Conservation (phyloP, 805 yeast species). For the Tetrapisispora pingtungensis region DNA sequence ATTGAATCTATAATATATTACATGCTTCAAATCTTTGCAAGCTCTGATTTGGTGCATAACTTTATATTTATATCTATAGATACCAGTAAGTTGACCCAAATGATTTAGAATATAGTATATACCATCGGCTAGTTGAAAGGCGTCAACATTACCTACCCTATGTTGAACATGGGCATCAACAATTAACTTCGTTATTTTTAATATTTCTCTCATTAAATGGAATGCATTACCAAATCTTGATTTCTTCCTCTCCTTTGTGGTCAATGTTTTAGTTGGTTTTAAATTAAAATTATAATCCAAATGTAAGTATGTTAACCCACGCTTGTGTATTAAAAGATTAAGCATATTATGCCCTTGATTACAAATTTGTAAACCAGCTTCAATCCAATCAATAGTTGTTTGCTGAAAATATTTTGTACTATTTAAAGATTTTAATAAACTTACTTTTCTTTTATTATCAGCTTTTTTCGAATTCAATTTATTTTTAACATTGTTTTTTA, state of each 20-base stretch:
- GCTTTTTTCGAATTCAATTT: conserved; percentile 45
- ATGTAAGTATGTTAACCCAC: conserved; percentile 86
- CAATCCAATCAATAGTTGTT: conserved; percentile 95
- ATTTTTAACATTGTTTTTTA: conserved; percentile 65
- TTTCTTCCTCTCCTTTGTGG: conserved; percentile 92
- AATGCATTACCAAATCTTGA: conserved; percentile 95
- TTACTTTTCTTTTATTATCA: conserved; percentile 40
- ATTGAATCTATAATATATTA: conserved; percentile 79
- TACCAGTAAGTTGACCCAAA: conserved; percentile 91
- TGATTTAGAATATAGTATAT: conserved; percentile 83
- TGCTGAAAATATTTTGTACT: conserved; percentile 83
- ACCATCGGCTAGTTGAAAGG: conserved; percentile 93
- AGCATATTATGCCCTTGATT: conserved; percentile 92
- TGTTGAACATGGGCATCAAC: conserved; percentile 93
- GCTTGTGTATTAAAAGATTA: conserved; percentile 76
- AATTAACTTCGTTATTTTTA: conserved; percentile 70
- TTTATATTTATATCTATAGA: conserved; percentile 90
- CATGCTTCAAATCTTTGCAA: conserved; percentile 90
- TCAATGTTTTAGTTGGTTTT: conserved; percentile 91
- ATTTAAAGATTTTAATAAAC: conserved; percentile 54
- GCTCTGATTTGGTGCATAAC: conserved; percentile 98
- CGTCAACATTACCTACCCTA: conserved; percentile 82
- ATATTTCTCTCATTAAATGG: conserved; percentile 82
- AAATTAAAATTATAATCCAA: conserved; percentile 90
- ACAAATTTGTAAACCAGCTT: conserved; percentile 91